phyloP scores from a whole-genome alignment of 2,329 filamentous ascomycete genomes.

The Trichoderma sp. region DNA sequence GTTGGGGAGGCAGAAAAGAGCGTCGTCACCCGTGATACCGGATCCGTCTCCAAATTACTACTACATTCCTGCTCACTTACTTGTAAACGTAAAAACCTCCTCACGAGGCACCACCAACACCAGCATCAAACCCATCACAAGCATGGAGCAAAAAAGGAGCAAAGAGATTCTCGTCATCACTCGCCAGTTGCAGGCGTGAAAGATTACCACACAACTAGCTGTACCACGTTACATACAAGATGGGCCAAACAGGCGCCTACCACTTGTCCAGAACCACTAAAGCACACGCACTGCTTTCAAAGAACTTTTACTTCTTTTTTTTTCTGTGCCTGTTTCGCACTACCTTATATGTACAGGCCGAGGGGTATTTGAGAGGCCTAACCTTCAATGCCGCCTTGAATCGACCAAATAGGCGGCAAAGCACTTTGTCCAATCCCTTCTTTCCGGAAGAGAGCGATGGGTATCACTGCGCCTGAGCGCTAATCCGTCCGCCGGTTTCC shows the following conservation, averaged over 20 bases:
- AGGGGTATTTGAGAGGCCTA: constrained; percentile 25
- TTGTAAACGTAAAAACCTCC: neutral
- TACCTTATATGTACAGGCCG: constrained; percentile 38
- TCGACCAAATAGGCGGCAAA: constrained; percentile 24
- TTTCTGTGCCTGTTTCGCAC: constrained; percentile 40
- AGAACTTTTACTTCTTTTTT: constrained; percentile 22
- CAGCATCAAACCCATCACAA: neutral
- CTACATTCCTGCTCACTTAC: neutral
- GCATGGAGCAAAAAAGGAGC: neutral
- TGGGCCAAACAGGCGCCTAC: constrained; percentile 8
- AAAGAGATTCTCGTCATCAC: neutral
- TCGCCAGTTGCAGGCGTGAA: constrained; percentile 9
- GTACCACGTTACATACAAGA: constrained; percentile 18
- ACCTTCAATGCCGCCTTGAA: constrained; percentile 20
- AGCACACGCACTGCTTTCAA: constrained; percentile 15
- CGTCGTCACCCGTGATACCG: neutral
- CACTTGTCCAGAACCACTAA: constrained; percentile 1
- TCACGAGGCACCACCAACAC: neutral
- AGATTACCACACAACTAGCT: constrained; percentile 12
- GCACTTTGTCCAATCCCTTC: constrained; percentile 25
- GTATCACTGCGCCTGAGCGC: constrained; percentile 6
- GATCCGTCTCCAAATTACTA: neutral
- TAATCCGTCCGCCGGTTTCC: constrained; percentile 13
- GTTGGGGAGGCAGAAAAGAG: neutral
- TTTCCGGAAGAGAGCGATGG: constrained; percentile 22